Conservation (phyloP, 2,329 filamentous ascomycete genomes). For the Trichoderma afroharzianum region DNA sequence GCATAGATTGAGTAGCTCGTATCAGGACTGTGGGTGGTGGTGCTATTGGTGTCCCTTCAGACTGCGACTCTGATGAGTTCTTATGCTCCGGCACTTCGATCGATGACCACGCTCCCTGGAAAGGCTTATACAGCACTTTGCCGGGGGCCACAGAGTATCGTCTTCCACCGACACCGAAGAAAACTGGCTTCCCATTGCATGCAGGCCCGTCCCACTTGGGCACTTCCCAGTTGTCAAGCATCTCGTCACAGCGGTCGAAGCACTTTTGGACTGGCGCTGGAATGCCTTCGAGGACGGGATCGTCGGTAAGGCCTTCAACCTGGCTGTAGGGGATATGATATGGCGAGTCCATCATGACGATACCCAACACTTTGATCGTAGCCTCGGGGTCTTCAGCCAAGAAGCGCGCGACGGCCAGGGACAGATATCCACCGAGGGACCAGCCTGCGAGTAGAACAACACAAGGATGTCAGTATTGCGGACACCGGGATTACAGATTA, state of each 20-base stretch:
- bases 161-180: slow-evolving; percentile 21
- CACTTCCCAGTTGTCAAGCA: slow-evolving; percentile 30
- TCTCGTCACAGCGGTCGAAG: slow-evolving; percentile 31
- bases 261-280: slow-evolving; percentile 28
- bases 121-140: slow-evolving; percentile 24
- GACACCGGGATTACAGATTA: not conserved
- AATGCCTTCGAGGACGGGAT: slow-evolving; percentile 22
- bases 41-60: not conserved
- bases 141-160: slow-evolving; percentile 19
- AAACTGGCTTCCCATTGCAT: slow-evolving; percentile 10
- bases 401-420: slow-evolving; percentile 26
- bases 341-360: slow-evolving; percentile 30
- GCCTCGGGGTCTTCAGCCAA: slow-evolving; percentile 24
- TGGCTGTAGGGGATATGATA: slow-evolving; percentile 25
- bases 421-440: slow-evolving; percentile 30
- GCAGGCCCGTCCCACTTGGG: slow-evolving; percentile 25
- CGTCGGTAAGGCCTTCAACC: slow-evolving; percentile 18
- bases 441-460: slow-evolving; percentile 22
- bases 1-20: slow-evolving; percentile 20
- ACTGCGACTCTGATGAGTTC: not conserved
- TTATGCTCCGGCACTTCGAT: slow-evolving; percentile 13
- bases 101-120: slow-evolving; percentile 21
- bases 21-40: slow-evolving; percentile 28
- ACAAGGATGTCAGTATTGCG: not conserved
- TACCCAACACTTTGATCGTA: slow-evolving; percentile 25